Evolutionary conservation across 345 rosid genomes (phyloP), one percentile per base, ranked within the genome.

Genomic region (Cardamine resedifolia): DNA sequence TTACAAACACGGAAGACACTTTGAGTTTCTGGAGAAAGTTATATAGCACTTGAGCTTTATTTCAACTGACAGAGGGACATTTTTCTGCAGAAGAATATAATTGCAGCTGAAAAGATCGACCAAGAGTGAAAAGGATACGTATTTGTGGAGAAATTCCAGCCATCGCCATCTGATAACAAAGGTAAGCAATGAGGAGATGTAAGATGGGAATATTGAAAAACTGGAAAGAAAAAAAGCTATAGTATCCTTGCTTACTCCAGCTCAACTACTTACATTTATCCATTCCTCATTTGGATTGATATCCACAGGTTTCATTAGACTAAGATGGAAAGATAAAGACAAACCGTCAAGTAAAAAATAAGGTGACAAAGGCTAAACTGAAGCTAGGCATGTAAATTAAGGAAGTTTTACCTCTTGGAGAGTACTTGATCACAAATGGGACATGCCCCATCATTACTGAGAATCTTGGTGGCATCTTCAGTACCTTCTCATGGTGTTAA

Each of bases 341-440:
- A 49, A 76, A 71, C 41, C 14, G 74, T 77, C 49, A 71, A 56
- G 45, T 24, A 15, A 55, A 68, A 71, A 23, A 68, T 26, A 70
- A 71, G 60, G 11, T 21, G 9, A 69, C 15, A n/a, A 20, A 0
- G 15, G 9, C 39, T 33, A 61, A 63, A 38, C 44, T 34, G 39
- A 64, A 55, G 21, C 61, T 45, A 75, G 34, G 24, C 10, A 59
- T 47, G 53, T 63, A 28, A 45, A 10, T 64, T 11, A 38, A 6
- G 36, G 48, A 49, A n/a, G 3, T 47, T 55, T 39, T 28, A 85
- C 99, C 99, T 91, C 86, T 90, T 91, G 43, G 99, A 91, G 33
- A 95, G 99, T 76, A 88, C 97, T 82, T 88, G 96, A 79, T 90
- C 98, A 75, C 99, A 95, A 48, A 95, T 76, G 51, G 97, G 99